phyloP scores from a whole-genome alignment of 176 grass and related monocot genomes.

The Tuctoria greenei region DNA sequence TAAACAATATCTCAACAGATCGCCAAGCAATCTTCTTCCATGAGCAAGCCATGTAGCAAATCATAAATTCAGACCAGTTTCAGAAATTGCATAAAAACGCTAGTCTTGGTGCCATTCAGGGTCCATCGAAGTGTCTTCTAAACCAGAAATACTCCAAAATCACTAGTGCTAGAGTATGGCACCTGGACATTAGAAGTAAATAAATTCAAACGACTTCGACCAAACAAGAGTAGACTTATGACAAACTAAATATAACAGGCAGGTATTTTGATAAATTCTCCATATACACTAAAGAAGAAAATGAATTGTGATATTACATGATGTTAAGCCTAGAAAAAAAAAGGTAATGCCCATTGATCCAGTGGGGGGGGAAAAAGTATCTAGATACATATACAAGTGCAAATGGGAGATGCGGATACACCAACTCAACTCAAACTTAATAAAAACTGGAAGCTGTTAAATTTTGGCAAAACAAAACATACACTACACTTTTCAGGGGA shows the following conservation, averaged over 20 bases:
- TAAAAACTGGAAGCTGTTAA: neutral
- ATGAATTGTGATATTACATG: neutral
- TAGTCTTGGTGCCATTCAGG: neutral
- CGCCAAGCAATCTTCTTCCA: neutral
- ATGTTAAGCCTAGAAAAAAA: neutral
- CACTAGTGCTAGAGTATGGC: neutral
- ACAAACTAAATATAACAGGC: neutral
- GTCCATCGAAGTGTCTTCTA: neutral
- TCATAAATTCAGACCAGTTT: neutral
- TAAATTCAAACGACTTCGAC: neutral
- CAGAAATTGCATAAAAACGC: conserved; percentile 4
- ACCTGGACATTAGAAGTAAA: conserved; percentile 13
- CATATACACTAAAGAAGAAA: neutral
- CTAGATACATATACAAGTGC: neutral
- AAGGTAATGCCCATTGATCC: neutral
- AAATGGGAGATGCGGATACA: neutral
- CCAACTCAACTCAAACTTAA: conserved; percentile 2
- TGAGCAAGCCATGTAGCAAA: neutral
- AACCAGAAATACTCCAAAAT: neutral
- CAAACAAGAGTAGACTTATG: neutral
- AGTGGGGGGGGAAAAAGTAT: neutral
- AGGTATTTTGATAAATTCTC: neutral
- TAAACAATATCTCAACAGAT: neutral
- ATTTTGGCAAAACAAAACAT: neutral
- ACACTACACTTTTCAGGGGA: no score